Conservation (phyloP, 1,284 basidiomycete genomes). For the Ceratobasidium theobromae region DNA sequence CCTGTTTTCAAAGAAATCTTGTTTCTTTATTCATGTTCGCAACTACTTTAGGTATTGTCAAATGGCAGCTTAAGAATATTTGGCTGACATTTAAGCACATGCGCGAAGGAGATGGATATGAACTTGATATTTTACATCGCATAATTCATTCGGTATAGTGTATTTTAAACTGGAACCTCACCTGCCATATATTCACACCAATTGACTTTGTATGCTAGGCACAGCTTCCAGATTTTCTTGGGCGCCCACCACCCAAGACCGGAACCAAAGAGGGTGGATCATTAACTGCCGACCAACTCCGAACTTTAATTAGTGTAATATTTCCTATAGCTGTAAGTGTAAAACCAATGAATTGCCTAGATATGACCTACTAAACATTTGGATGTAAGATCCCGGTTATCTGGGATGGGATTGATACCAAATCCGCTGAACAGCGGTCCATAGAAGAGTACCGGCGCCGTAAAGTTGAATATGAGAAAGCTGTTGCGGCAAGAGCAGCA, state of each 20-base stretch:
- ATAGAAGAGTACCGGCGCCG: constrained; percentile 7
- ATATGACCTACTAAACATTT: too few species aligned
- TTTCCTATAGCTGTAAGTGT: constrained; percentile 22
- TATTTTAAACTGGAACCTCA: too few species aligned
- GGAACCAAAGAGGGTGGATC: constrained; percentile 19
- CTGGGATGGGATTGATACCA: constrained; percentile 8
- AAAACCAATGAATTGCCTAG: not conserved
- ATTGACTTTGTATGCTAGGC: constrained; percentile 13
- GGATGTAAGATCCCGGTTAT: constrained; percentile 25
- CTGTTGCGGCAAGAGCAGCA: not conserved
- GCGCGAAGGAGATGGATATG: constrained; percentile 10
- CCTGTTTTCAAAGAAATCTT: too few species aligned
- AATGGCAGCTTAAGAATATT: constrained; percentile 15
- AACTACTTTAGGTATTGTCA: constrained; percentile 18
- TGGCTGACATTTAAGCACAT: constrained; percentile 12
- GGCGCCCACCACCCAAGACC: constrained; percentile 12
- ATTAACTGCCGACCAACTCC: constrained; percentile 15
- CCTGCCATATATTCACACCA: too few species aligned
- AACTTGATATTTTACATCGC: constrained; percentile 4
- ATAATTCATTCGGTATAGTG: constrained; percentile 10
- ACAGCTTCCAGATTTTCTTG: constrained; percentile 24
- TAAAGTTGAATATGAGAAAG: not conserved
- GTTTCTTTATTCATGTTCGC: too few species aligned
- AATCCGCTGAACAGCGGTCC: not conserved
- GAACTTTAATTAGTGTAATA: constrained; percentile 3